These are phyloP conservation scores for Panaeolus papilionaceus DNA, from an alignment of 768 basidiomycete genomes.

Conservation along the genomic window DNA sequence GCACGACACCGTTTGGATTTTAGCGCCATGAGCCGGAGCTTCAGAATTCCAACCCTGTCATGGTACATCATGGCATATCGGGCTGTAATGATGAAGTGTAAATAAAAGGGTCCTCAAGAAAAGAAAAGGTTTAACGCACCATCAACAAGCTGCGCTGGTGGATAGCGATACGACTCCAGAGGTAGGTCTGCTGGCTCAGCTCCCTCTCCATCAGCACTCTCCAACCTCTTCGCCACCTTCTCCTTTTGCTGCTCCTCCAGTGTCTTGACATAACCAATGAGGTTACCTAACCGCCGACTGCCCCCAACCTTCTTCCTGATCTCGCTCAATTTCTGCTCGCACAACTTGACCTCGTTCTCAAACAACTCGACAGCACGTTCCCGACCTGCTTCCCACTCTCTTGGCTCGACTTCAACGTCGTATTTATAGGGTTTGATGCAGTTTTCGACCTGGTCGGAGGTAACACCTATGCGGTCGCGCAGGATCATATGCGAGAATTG, in stretches of 20 bases:
- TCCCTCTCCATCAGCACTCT: slow-evolving; percentile 42
- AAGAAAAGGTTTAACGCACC: slow-evolving; percentile 55
- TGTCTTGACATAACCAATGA: slow-evolving; percentile 82
- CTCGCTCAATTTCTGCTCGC: slow-evolving; percentile 85
- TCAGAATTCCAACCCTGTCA: slow-evolving; percentile 83
- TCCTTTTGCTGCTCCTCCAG: slow-evolving; percentile 82
- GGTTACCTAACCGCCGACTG: slow-evolving; percentile 71
- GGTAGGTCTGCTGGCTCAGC: slow-evolving; percentile 46
- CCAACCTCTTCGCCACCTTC: slow-evolving; percentile 57
- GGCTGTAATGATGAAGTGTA: slow-evolving; percentile 51
- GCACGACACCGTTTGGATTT: slow-evolving; percentile 88
- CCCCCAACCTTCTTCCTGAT: slow-evolving; percentile 92
- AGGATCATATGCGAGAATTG: slow-evolving; percentile 94
- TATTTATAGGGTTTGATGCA: slow-evolving; percentile 99
- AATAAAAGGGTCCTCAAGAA: slow-evolving; percentile 18
- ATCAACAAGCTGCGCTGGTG: slow-evolving; percentile 89
- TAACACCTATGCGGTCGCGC: slow-evolving; percentile 89
- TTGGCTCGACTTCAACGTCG: slow-evolving; percentile 91
- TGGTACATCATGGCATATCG: slow-evolving; percentile 91
- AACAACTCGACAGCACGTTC: slow-evolving; percentile 78
- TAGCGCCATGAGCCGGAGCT: slow-evolving; percentile 84
- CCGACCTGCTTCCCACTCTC: slow-evolving; percentile 92
- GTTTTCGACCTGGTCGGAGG: slow-evolving; percentile 99
- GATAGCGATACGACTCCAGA: slow-evolving; percentile 86
- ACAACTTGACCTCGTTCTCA: slow-evolving; percentile 83